Base-by-base conservation (phyloP, 352 stramenopile species). In the Aphanomyces stellatus region DNA sequence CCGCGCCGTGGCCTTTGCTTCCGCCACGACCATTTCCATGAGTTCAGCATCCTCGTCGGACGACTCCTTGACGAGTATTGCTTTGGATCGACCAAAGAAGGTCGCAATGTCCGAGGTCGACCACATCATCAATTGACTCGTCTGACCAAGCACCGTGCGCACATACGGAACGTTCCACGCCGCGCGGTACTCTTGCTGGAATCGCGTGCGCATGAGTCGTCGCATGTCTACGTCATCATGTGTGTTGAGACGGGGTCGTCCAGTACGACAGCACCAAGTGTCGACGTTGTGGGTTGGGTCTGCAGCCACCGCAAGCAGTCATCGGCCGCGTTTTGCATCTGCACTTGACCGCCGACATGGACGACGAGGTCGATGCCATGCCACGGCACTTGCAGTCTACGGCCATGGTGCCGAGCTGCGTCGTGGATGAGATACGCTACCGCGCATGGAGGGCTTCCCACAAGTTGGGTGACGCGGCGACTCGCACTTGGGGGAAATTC, bases 341-440 rank as follows among this genome's bases (percentile, higher is more conserved):
- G 79, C 0, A 90, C 82, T 73, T 93, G 84, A 3, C 84, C 84
- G 17, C 84, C 82, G 41, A 91, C 51, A 55, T 93, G 82, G 2
- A 91, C 53, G 17, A 91, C 70, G n/a, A 79, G 76, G 51, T 93
- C 82, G 15, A 93, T 72, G 8, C 82, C 79, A 43, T 79, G 85
- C 82, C 82, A 93, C 4, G 82, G 80, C 0, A 81, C 57, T 55
- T 76, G 71, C 11, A 82, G 71, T 3, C 60, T 67, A 34, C n/a
- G 19, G 3, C 31, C 4, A 65, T 51, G 11, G 13, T 42, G 30
- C 27, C 8, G 1, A 64, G 10, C 62, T 51, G 56, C 24, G 10
- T 53, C 8, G 1, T 1, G 24, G 22, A 53, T 28, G 17, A 10
- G 24, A 34, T 0, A 37, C 11, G 2, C 11, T 65, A 67, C 60